Conservation (phyloP, 2,329 filamentous ascomycete genomes). For the Ascochyta pisi region DNA sequence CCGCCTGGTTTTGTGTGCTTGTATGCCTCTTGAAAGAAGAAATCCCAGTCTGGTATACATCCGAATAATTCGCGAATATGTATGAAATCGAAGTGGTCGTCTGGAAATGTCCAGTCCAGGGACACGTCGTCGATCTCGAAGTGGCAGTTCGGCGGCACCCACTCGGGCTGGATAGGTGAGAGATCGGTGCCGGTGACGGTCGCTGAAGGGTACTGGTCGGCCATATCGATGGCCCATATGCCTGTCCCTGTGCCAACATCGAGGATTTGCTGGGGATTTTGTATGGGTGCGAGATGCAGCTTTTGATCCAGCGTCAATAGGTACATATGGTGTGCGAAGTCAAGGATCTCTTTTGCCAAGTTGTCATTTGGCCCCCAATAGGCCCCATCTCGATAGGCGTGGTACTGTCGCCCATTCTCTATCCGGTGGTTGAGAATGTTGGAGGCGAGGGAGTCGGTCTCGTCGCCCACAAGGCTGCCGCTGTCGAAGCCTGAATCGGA, state of each 20-base stretch:
- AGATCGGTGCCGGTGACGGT: conserved; percentile 55
- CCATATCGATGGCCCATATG: conserved; percentile 48
- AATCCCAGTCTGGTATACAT: conserved; percentile 55
- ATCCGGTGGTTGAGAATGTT: conserved; percentile 47
- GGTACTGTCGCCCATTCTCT: conserved; percentile 49
- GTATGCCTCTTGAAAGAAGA: conserved; percentile 49
- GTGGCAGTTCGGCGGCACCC: conserved; percentile 55
- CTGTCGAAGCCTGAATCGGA: conserved; percentile 48
- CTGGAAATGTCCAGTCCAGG: conserved; percentile 51
- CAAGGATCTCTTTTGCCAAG: conserved; percentile 52
- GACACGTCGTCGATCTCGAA: conserved; percentile 58
- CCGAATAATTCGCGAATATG: conserved; percentile 57
- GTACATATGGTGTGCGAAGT: conserved; percentile 53
- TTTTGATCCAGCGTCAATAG: conserved; percentile 44
- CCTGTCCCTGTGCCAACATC: conserved; percentile 49
- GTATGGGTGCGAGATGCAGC: conserved; percentile 44
- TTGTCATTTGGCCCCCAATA: conserved; percentile 55
- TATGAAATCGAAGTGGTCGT: conserved; percentile 52
- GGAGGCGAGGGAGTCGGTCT: conserved; percentile 46
- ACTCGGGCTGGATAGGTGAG: conserved; percentile 57
- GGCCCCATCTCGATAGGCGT: conserved; percentile 46
- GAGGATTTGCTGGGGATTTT: conserved; percentile 37
- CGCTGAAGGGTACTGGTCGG: conserved; percentile 40
- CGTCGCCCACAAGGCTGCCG: conserved; percentile 44
- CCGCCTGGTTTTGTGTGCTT: conserved; percentile 51